Evolutionary conservation across 2,329 filamentous ascomycete genomes (phyloP), one percentile per base, ranked within the genome.

Genomic region (Neospermospora avenae): DNA sequence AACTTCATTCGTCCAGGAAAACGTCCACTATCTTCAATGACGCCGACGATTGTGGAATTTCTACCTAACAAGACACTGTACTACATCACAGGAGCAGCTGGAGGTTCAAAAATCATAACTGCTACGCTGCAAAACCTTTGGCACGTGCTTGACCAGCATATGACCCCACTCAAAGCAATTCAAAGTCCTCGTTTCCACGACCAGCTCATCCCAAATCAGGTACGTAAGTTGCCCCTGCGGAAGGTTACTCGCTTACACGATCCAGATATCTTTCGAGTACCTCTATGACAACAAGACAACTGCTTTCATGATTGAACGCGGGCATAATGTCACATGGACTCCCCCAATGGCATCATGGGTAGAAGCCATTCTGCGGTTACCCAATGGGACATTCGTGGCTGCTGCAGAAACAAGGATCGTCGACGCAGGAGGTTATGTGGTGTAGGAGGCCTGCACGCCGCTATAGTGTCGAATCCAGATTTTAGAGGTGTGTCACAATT

Each of bases 1-100:
- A 97, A 98, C 79, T 97, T 86, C 72, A 86, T 97, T 72, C 82
- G 85, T 4, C 85, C 91, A 0, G 81, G 84, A 51, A 97, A 97
- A 75, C 84, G 93, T 0, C 91, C 93, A 0, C 78, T 97, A 3
- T 93, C 88, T 1, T 93, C 89, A 63, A 92, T 95, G 67, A 86
- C 88, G 0, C 91, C 93, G 3, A 79, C 91, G 58, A 93, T 96
- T 55, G 84, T 87, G 64, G 90, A 93, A 68, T n/a, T n/a, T n/a
- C 77, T 82, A 28, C 76, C 82, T 0, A 85, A 88, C 68, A 82
- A 84, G 18, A 80, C 78, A 0, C 79, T 96, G 1, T 88, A 87
- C 70, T 83, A 89, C 59, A 78, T 85, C 57, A 81, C 90, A 7
- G 91, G 91, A 42, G 87, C 90, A 0, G 90, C 91, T 0, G 92